These are phyloP conservation scores for Rehmannia glutinosa DNA, from an alignment of 257 asterid genomes.

Conservation along the genomic window DNA sequence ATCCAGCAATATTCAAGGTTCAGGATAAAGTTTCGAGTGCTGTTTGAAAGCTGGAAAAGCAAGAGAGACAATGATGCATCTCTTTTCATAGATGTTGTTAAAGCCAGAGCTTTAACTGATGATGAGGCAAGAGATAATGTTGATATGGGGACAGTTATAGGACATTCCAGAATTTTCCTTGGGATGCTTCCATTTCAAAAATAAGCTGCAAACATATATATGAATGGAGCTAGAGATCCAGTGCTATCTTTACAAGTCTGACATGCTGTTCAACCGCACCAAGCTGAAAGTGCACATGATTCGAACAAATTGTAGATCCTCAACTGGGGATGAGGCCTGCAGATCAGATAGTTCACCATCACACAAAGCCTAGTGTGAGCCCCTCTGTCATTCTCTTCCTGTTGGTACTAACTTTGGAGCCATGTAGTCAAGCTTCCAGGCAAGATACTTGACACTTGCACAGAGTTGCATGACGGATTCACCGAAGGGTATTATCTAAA, in stretches of 20 bases:
- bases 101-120: slow-evolving; percentile 20
- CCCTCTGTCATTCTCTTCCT: no score
- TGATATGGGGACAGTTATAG: slow-evolving; percentile 21
- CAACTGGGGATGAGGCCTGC: slow-evolving; percentile 6
- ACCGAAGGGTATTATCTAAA: no score
- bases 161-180: slow-evolving; percentile 19
- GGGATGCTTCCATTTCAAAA: slow-evolving; percentile 16
- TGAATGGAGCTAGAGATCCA: no score
- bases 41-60: slow-evolving; percentile 48
- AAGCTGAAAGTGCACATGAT: slow-evolving; percentile 15
- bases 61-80: slow-evolving; percentile 24
- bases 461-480: slow-evolving; percentile 23
- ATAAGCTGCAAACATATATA: no score
- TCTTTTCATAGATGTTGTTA: slow-evolving; percentile 22
- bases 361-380: no score
- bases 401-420: no score
- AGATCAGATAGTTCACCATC: slow-evolving; percentile 20
- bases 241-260: slow-evolving; percentile 29
- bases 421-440: no score
- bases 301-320: background rate
- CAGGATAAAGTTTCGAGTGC: slow-evolving; percentile 42
- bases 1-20: slow-evolving; percentile 45
- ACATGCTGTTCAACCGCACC: slow-evolving; percentile 23
- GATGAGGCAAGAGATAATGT: slow-evolving; percentile 21
- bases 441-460: slow-evolving; percentile 23